Evolutionary conservation across 345 rosid species (phyloP), one percentile per base, ranked within the genome.

Genomic region (Euphorbia tirucalli): DNA sequence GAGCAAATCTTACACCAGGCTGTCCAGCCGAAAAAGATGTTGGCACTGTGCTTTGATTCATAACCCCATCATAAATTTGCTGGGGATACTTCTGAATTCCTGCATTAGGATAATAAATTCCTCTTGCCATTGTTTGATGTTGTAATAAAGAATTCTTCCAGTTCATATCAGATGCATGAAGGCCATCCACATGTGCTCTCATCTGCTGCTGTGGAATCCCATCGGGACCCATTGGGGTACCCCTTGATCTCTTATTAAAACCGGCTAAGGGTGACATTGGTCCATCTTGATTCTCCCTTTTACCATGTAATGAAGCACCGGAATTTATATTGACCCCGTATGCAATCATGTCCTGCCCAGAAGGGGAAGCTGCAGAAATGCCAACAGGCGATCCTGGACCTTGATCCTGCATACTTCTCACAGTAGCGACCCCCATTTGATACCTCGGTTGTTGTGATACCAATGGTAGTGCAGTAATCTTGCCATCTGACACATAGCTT

Each of bases 271-370:
- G 88, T 43, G 90, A 85, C 76, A 83, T 55, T 79, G 81, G 87
- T 24, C 85, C 89, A 68, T 89, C 97, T 76, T 83, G 92, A 79
- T 61, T 88, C 69, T 90, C 98, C 69, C 93, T 88, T 72, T 87
- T 95, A 52, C 87, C 89, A 70, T 78, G 86, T 75, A 86, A 75
- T 31, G 89, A 80, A 74, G 89, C 25, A 75, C 78, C 72, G 24
- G 88, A 63, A 80, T 83, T 88, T 66, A 84, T 70, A 80, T 68
- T 79, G 75, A 87, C 90, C 27, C 76, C 58, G 81, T 87, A 88
- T 25, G 97, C 50, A 66, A 87, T 74, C 78, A 83, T 85, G 62
- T 89, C 97, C 78, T 87, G 91, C 74, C 87, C 93, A 55, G 80
- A 80, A 68, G 91, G 87, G 32, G 84, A 84, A 64, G 89, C 85